Evolutionary conservation across 129 eudicot genomes (phyloP), one percentile per base, ranked within the genome.

Genomic region (Helichrysum umbraculigerum): DNA sequence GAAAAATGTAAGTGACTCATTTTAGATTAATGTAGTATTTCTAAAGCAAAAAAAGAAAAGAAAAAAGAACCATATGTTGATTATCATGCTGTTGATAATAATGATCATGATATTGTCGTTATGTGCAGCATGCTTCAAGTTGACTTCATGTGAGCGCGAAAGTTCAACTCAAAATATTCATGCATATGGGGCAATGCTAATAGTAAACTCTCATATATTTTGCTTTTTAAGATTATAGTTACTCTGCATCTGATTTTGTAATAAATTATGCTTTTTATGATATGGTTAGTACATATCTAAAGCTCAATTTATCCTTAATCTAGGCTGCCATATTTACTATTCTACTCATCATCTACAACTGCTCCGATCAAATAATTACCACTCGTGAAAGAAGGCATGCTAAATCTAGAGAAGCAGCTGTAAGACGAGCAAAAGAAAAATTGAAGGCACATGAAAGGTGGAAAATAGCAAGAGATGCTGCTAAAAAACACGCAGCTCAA

Each of bases 101-200:
- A 61, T 47, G 56, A 56, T 39, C 67, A 41, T 28, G 1, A 58
- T 47, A 33, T 65, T 82, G 25, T 69, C 28, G 60, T 35, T 79
- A 68, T 75, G 70, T 86, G 82, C 94, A 95, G 99, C 88, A 76
- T 95, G 99, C 85, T 95, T 85, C 77, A 89, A 80, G 86, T 79
- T 95, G 89, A 87, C 97, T 20, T 74, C 96, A 61, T 95, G 99
- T 50, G 57, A 81, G 56, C 54, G 84, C 57, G 84, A 82, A 68
- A 80, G 96, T 25, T 87, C 86, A 67, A 83, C 75, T 76, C 99
- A 95, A 84, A 91, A 95, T 82, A 87, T 95, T 79, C 96, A 89
- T 68, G 93, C 94, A 29, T 95, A 95, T 78, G 99, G 99, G 63
- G 88, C 86, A 74, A 80, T 95, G 89, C 90, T 95, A 68, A 86